Evolutionary conservation across 108 stramenopile genomes (phyloP).

Genomic region (Cyclostephanos tholiformis): DNA sequence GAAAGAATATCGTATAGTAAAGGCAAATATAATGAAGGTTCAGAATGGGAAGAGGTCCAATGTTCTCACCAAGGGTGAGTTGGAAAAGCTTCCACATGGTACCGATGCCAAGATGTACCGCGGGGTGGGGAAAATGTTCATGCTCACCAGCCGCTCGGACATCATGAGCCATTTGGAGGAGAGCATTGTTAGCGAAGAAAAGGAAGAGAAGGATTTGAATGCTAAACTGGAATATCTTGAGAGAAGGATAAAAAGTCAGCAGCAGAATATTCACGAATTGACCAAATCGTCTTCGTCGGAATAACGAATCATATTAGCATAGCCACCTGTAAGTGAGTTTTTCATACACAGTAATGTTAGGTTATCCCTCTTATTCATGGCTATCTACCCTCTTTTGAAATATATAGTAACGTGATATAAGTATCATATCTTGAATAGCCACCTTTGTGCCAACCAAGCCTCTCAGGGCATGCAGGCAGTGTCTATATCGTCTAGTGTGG

Average conservation of each 20-base stretch:
- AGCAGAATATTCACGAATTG: conserved; percentile 82
- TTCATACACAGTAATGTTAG: too few species aligned
- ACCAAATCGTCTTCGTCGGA: conserved; percentile 40
- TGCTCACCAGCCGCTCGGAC: conserved; percentile 57
- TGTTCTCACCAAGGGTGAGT: conserved; percentile 70
- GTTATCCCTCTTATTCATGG: too few species aligned
- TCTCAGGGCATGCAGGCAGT: too few species aligned
- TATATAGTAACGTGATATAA: too few species aligned
- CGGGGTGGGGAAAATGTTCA: conserved; percentile 84
- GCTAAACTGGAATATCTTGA: conserved; percentile 85
- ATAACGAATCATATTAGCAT: too few species aligned
- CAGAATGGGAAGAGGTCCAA: conserved; percentile 68
- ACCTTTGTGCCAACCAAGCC: too few species aligned
- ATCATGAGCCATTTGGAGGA: conserved; percentile 64
- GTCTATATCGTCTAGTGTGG: too few species aligned
- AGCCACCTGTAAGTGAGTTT: too few species aligned
- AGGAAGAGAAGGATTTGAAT: conserved; percentile 60
- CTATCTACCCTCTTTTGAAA: too few species aligned
- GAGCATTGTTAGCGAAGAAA: conserved; percentile 51
- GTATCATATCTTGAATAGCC: too few species aligned
- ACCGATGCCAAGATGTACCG: conserved; percentile 64
- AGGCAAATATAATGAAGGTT: conserved; percentile 57
- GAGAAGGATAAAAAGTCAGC: conserved; percentile 78
- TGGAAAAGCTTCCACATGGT: conserved; percentile 56
- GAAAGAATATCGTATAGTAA: conserved; percentile 75